Evolutionary conservation across 73 alveolate genomes (phyloP), one percentile per base, ranked within the genome.

Genomic region (Paramecium bursaria): DNA sequence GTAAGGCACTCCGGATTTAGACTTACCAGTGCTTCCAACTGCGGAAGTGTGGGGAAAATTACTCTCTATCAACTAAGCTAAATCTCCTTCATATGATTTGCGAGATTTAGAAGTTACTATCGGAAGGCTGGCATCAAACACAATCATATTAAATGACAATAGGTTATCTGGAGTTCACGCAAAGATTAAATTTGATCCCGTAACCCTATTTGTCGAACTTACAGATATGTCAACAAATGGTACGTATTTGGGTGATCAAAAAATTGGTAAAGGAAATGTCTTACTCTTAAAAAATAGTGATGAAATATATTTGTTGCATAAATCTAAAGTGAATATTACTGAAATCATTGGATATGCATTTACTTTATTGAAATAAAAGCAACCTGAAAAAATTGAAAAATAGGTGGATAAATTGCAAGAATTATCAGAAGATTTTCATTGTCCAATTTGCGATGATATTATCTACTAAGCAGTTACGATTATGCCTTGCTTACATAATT

Each of bases 401-500:
- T 49, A 53, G 54, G 7, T 61, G 1, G 19, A 53, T 23, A 39
- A 48, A 46, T 53, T 53, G 53, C 76, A 86, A 42, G 51, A 87
- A n/a, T 50, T 91, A 57, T 89, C 82, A 27, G 92, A 92, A 39
- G 90, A 89, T 25, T 44, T 92, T 15, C 86, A 86, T 13, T 94
- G 98, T 79, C 86, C 87, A 14, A 90, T 94, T 25, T 94, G 98
- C 85, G 85, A 55, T 82, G 91, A 75, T 60, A 53, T 93, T 4
- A 94, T 94, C 91, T 87, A 85, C 57, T 85, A 90, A 61, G 93
- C 96, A 2, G 97, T 92, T 39, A 73, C 95, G 3, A 73, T 94
- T 22, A 75, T 90, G 88, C 98, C 98, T 22, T 94, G 98, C 57
- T 74, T 94, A 39, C 98, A 94, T 74, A 92, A 93, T 57, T 94